phyloP scores from a whole-genome alignment of 108 stramenopile genomes.

The Schizochytrium sp. region DNA sequence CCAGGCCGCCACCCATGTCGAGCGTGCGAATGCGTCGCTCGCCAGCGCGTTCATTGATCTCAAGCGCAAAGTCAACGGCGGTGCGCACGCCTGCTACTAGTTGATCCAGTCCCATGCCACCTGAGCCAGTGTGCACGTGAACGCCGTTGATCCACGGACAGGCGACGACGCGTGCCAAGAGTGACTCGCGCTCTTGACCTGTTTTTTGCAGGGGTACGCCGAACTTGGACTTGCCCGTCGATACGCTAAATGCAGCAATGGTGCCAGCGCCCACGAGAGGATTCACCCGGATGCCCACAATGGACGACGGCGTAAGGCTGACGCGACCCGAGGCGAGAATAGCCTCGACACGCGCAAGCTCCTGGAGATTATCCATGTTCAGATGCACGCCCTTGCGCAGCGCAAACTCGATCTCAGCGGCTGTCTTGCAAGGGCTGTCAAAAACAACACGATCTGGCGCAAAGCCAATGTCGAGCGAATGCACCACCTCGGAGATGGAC shows the following conservation, averaged over 20 bases:
- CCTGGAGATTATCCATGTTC: constrained; percentile 23
- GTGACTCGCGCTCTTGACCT: neutral
- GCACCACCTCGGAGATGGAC: constrained; percentile 25
- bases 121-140: constrained; percentile 29
- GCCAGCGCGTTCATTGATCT: neutral
- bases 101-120: constrained; percentile 18
- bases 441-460: constrained; percentile 7
- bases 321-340: neutral
- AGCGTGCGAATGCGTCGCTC: neutral
- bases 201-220: neutral
- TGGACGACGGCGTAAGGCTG: neutral
- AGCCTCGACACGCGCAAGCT: neutral
- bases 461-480: constrained; percentile 9
- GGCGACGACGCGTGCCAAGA: neutral
- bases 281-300: constrained; percentile 19
- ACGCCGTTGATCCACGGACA: constrained; percentile 21
- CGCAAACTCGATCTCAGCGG: constrained; percentile 17
- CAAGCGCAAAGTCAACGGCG: constrained; percentile 20
- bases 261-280: constrained; percentile 14
- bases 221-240: constrained; percentile 24
- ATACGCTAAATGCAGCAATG: neutral
- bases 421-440: constrained; percentile 32
- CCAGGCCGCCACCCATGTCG: constrained; percentile 39
- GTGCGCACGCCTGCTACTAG: constrained; percentile 13
- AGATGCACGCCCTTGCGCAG: neutral